Evolutionary conservation across 2,329 filamentous ascomycete genomes (phyloP), one percentile per base, ranked within the genome.

Genomic region (Curvularia lunata): DNA sequence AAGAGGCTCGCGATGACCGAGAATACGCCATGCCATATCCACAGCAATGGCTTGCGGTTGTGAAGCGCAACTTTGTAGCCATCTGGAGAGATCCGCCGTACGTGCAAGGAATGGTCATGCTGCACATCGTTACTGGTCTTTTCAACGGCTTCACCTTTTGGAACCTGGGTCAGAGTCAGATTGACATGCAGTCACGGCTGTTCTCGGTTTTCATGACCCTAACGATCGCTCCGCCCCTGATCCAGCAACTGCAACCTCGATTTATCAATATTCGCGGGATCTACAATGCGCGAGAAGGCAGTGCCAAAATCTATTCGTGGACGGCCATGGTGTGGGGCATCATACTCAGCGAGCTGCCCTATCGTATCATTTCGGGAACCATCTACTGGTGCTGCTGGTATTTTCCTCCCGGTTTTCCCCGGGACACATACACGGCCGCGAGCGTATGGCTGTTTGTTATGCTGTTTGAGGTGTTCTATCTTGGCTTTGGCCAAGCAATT

Each of bases 271-370:
- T 86, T 43, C 83, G 89, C 4, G 81, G 84, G 30, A 81, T 94
- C 25, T 95, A 91, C 77, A 79, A 89, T 71, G 86, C 84, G 1
- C 84, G 91, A 5, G 91, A 95, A 73, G 84, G 87, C 48, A 90
- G 85, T n/a, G 86, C 88, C 16, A 92, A 92, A 73, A 91, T 92
- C 25, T 95, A 94, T 76, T 88, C 85, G 1, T 92, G 90, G 90
- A 76, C 84, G 13, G 88, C 89, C 0, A 91, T 90, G 76, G 84
- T 85, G 0, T 87, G 86, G 2, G 88, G 85, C 0, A 83, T 84
- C 1, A 83, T 92, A 5, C 64, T 91, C 0, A 87, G 85, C 16
- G 90, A 93, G 73, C 80, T 92, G 0, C 90, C 90, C 0, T 91
- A 91, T 64, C 83, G 84, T 0, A 77, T 91, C 12, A 71, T 91